Evolutionary conservation across 352 stramenopile genomes (phyloP).

Genomic region (Globisporangium lucens): DNA sequence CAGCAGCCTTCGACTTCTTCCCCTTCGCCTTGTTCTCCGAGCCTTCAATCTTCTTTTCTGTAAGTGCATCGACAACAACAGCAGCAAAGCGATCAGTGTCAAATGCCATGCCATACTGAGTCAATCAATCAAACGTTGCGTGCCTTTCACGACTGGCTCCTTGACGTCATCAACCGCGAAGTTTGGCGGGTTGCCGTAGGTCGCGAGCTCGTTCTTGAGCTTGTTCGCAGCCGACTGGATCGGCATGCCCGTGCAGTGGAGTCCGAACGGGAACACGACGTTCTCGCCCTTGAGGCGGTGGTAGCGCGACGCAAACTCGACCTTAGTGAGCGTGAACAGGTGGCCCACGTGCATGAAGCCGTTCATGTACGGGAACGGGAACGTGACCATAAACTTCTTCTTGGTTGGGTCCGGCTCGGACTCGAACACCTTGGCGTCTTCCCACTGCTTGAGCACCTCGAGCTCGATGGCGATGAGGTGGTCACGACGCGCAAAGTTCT

Average conservation of each 20-base stretch:
- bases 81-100: conserved; percentile 1
- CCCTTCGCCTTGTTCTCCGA: conserved; percentile 89
- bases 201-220: conserved; percentile 96
- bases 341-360: conserved; percentile 98
- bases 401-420: conserved; percentile 72
- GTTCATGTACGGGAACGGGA: conserved; percentile 99
- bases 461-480: conserved; percentile 92
- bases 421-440: conserved; percentile 89
- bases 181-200: conserved; percentile 92
- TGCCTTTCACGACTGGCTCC: conserved; percentile 21
- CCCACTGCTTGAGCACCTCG: conserved; percentile 88
- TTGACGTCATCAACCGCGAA: conserved; percentile 83
- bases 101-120: background rate
- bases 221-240: conserved; percentile 99
- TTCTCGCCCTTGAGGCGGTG: conserved; percentile 98
- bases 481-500: conserved; percentile 88
- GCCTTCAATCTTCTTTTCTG: conserved; percentile 79
- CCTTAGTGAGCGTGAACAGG: conserved; percentile 98
- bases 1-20: conserved; percentile 98
- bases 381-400: conserved; percentile 98
- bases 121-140: background rate
- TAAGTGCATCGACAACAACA: background rate
- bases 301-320: conserved; percentile 89
- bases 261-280: conserved; percentile 98
- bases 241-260: conserved; percentile 99